These are phyloP conservation scores for Coemansia pectinata DNA, from an alignment of 192 early-diverging fungal genomes.

Conservation along the genomic window DNA sequence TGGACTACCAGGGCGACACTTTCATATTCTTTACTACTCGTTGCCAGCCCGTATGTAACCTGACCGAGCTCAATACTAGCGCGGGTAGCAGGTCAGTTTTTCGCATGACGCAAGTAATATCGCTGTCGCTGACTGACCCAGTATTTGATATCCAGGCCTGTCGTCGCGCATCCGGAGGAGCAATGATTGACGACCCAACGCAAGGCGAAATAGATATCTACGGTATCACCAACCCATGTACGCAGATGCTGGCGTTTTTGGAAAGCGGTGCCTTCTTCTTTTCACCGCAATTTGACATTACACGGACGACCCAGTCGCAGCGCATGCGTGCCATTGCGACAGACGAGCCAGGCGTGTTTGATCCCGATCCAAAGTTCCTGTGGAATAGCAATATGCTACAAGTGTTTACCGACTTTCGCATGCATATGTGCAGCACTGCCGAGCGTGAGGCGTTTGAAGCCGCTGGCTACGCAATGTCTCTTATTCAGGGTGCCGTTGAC, in stretches of 20 bases:
- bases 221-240: slow-evolving; percentile 71
- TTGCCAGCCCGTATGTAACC: slow-evolving; percentile 62
- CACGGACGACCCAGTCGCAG: slow-evolving; percentile 74
- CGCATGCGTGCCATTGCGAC: slow-evolving; percentile 37
- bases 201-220: slow-evolving; percentile 43
- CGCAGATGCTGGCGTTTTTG: slow-evolving; percentile 73
- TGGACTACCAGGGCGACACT: slow-evolving; percentile 61
- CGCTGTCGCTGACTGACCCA: slow-evolving; percentile 75
- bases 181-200: slow-evolving; percentile 40
- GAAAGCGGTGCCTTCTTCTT: slow-evolving; percentile 92
- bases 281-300: slow-evolving; percentile 85
- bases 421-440: slow-evolving; percentile 63
- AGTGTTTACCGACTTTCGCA: slow-evolving; percentile 77
- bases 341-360: slow-evolving; percentile 44
- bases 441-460: slow-evolving; percentile 70
- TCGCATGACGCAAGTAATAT: slow-evolving; percentile 69
- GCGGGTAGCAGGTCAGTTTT: slow-evolving; percentile 39
- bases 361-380: slow-evolving; percentile 72
- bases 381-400: slow-evolving; percentile 91
- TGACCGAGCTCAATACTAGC: slow-evolving; percentile 62
- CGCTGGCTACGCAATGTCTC: slow-evolving; percentile 70
- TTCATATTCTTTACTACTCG: slow-evolving; percentile 70
- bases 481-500: slow-evolving; percentile 50
- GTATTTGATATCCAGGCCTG: slow-evolving; percentile 65
- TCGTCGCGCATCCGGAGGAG: slow-evolving; percentile 33